Evolutionary conservation across 2,329 filamentous ascomycete genomes (phyloP).

Genomic region (Ophiostoma ulmi): DNA sequence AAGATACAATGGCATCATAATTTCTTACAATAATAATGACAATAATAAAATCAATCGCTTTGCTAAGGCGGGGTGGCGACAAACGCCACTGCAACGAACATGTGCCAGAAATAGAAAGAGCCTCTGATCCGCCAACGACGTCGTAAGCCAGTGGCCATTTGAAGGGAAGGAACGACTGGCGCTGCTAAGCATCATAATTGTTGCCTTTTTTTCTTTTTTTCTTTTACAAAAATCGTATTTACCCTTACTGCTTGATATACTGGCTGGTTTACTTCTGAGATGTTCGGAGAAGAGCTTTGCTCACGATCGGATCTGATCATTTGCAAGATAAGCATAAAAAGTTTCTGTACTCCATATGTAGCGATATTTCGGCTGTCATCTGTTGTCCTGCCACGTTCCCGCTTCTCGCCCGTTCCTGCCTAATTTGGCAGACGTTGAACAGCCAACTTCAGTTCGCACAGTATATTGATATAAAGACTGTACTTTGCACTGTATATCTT

Average conservation of each 20-base stretch:
- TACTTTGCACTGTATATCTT: background rate
- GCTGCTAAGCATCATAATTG: background rate
- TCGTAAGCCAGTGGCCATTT: slow-evolving; percentile 2
- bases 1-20: too few species aligned
- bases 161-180: background rate
- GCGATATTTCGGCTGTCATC: background rate
- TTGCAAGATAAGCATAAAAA: slow-evolving; percentile 1
- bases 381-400: background rate
- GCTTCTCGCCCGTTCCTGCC: background rate
- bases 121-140: background rate
- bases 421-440: background rate
- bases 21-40: too few species aligned
- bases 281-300: background rate
- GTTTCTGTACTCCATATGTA: background rate
- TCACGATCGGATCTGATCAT: background rate
- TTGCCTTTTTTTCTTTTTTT: background rate
- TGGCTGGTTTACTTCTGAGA: background rate
- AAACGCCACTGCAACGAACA: background rate
- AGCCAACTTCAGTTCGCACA: background rate
- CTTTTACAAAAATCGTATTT: background rate
- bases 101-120: slow-evolving; percentile 10
- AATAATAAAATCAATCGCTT: too few species aligned
- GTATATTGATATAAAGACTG: background rate
- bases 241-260: background rate
- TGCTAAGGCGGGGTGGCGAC: background rate